Evolutionary conservation across 805 yeast species (phyloP).

Genomic region (Suhomyces canberraensis): DNA sequence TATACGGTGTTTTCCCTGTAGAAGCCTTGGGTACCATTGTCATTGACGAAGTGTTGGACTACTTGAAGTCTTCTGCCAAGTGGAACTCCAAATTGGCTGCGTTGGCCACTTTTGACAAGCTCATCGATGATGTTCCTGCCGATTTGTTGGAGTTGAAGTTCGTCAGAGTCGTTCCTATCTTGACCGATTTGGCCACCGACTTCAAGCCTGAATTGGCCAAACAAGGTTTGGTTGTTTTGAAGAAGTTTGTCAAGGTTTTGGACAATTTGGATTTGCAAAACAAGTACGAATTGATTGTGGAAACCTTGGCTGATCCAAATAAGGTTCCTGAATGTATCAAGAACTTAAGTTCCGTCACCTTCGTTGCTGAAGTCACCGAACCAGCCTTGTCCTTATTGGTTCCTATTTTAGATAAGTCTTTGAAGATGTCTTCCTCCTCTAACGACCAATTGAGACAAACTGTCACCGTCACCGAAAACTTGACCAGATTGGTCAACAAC

Average conservation of each 20-base stretch:
- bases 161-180: constrained; percentile 72
- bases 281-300: constrained; percentile 76
- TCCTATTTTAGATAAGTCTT: constrained; percentile 87
- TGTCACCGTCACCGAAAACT: constrained; percentile 90
- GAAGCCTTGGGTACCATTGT: constrained; percentile 77
- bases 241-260: constrained; percentile 70
- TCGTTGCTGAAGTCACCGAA: constrained; percentile 97
- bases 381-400: constrained; percentile 87
- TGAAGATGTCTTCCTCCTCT: constrained; percentile 81
- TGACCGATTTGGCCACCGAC: constrained; percentile 89
- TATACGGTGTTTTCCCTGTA: constrained; percentile 66
- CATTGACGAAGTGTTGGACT: constrained; percentile 56
- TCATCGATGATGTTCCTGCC: constrained; percentile 75
- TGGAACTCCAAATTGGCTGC: constrained; percentile 91
- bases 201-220: constrained; percentile 94
- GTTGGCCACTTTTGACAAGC: constrained; percentile 65
- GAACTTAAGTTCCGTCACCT: constrained; percentile 87
- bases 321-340: constrained; percentile 88
- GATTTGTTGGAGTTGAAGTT: constrained; percentile 84
- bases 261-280: constrained; percentile 92
- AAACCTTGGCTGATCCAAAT: constrained; percentile 85
- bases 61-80: constrained; percentile 79
- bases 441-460: constrained; percentile 97
- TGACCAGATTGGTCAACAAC: constrained; percentile 92
- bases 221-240: constrained; percentile 71